Evolutionary conservation across 345 rosid genomes (phyloP).

Genomic region (Trapa bicornis): DNA sequence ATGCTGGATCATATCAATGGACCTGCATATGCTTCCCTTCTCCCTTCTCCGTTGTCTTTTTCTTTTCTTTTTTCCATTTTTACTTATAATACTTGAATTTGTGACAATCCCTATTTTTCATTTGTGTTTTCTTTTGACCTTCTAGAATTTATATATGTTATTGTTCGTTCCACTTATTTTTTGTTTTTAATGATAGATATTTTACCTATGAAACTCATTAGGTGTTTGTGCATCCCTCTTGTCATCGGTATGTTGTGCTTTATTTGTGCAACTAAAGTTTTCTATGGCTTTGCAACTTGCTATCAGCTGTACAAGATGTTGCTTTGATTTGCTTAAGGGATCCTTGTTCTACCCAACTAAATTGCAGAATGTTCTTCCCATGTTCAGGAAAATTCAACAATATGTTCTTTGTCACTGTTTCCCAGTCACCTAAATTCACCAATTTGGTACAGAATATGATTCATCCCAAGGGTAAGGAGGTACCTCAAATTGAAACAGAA

Average conservation of each 20-base stretch:
- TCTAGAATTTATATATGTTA: too few relatives aligned
- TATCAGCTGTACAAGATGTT: background rate
- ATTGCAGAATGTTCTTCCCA: background rate
- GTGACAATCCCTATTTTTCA: too few relatives aligned
- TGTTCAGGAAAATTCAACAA: constrained; percentile 35
- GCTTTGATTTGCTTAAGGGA: background rate
- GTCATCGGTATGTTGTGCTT: background rate
- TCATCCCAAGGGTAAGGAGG: constrained; percentile 9
- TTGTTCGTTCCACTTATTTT: too few relatives aligned
- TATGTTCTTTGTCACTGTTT: constrained; percentile 38
- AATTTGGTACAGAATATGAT: constrained; percentile 21
- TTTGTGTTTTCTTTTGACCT: too few relatives aligned
- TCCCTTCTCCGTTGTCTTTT: too few relatives aligned
- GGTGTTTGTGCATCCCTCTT: too few relatives aligned
- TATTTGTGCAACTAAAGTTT: background rate
- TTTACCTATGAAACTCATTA: too few relatives aligned
- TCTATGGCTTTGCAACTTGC: background rate
- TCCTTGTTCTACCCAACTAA: background rate
- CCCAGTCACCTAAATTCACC: constrained; percentile 27
- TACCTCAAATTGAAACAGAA: constrained; percentile 17
- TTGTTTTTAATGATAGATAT: too few relatives aligned
- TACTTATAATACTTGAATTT: too few relatives aligned
- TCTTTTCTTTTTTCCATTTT: too few relatives aligned
- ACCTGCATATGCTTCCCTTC: too few relatives aligned
- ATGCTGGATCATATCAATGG: too few relatives aligned